Evolutionary conservation across 2,329 filamentous ascomycete species (phyloP), one percentile per base, ranked within the genome.

Genomic region (Cercospora brassicicola): DNA sequence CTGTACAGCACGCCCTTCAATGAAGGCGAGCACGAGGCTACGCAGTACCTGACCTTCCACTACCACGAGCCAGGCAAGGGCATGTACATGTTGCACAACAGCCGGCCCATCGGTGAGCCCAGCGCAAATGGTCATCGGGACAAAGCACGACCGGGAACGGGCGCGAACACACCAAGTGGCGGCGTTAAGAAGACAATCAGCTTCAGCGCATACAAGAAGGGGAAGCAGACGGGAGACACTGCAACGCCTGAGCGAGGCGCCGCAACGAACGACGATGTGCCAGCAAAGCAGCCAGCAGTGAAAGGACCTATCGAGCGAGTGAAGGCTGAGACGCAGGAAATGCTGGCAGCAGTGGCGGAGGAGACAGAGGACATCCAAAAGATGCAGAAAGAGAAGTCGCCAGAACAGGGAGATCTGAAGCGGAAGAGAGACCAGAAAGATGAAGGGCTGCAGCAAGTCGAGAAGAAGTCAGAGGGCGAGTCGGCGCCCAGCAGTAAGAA

Each of bases 11-110:
- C 83, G 2, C 84, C 86, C 3, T 90, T 89, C 77, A 78, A 79
- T 61, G 55, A 65, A n/a, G 80, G 84, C 70, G 88, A 90, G 77
- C 83, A 88, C 73, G 76, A 78, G 57, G 81, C 84, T 72, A 80
- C 88, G 62, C 88, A 89, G 75, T 89, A 89, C 76, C 82, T 87
- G 80, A 89, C 86, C 66, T 89, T 87, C 71, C 79, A 87, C 64
- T 85, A 84, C 65, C 86, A 87, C 75, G 85, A 88, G 74, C 83
- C 83, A 36, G 83, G 84, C 67, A 73, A 72, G 61, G 73, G 73
- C 31, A 73, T 77, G 69, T 76, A 72, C 62, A 71, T 74, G 67
- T 67, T 72, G 69, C 74, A 73, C 62, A 75, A 64, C 62, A 76
- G 69, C 61, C 72, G 62, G 70, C 74, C 77, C 56, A 72, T 75